Conservation (phyloP, 2,329 filamentous ascomycete species). For the Talaromyces sp. region DNA sequence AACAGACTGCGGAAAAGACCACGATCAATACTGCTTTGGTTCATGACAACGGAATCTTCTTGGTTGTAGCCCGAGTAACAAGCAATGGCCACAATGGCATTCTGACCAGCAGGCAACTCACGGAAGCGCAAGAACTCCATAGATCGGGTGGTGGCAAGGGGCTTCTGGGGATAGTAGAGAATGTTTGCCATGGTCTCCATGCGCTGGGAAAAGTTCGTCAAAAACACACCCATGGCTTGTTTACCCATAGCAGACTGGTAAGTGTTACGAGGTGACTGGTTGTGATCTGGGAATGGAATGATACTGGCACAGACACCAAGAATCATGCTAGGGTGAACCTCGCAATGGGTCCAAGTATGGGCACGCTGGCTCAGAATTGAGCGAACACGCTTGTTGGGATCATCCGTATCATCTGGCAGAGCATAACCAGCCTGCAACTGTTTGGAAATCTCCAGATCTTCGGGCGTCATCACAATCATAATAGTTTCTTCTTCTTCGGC, state of each 20-base stretch:
- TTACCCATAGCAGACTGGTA: constrained; percentile 99
- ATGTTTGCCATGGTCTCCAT: constrained; percentile 99
- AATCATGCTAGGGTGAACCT: constrained; percentile 99
- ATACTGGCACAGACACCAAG: constrained; percentile 98
- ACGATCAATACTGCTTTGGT: constrained; percentile 97
- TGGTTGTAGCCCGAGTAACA: constrained; percentile 99
- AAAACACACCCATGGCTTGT: constrained; percentile 98
- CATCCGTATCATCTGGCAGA: constrained; percentile 65
- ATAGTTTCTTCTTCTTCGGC: constrained; percentile 97
- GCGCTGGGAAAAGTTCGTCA: constrained; percentile 93
- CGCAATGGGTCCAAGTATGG: constrained; percentile 95
- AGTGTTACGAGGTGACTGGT: constrained; percentile 95
- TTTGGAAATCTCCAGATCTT: constrained; percentile 81
- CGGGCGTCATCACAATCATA: constrained; percentile 99
- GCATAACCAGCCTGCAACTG: constrained; percentile 68
- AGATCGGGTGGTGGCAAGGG: constrained; percentile 89
- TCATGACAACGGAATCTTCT: constrained; percentile 99
- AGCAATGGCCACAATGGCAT: constrained; percentile 96
- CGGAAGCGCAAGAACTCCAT: constrained; percentile 99
- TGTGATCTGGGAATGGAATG: constrained; percentile 99
- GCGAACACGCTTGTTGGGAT: constrained; percentile 84
- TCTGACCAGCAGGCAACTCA: constrained; percentile 94
- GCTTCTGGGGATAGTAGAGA: constrained; percentile 98
- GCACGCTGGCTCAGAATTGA: constrained; percentile 84
- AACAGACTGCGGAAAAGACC: constrained; percentile 97